Conservation (phyloP, 2,329 filamentous ascomycete species). For the Phialophora verrucosa region DNA sequence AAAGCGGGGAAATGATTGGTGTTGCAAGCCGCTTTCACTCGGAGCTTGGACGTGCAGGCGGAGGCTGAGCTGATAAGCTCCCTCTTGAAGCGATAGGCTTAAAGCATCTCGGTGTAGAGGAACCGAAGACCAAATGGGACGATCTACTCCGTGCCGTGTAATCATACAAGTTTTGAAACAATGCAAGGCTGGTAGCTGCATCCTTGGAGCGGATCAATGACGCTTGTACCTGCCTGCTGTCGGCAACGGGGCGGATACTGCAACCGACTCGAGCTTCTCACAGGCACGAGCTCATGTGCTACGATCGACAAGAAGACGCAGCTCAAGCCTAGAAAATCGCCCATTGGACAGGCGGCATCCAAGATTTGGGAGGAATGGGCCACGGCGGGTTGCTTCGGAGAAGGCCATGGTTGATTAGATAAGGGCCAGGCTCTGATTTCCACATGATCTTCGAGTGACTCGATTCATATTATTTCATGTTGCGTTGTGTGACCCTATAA, state of each 20-base stretch:
- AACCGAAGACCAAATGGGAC: not conserved
- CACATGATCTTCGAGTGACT: constrained; percentile 1
- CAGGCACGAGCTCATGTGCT: constrained; percentile 7
- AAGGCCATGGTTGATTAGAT: constrained; percentile 2
- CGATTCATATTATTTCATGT: not conserved
- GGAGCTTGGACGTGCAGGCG: not conserved
- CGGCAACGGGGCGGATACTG: not conserved
- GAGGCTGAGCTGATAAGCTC: constrained; percentile 15
- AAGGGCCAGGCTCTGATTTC: not conserved
- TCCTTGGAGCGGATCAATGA: not conserved
- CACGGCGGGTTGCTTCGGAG: constrained; percentile 21
- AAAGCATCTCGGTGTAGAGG: constrained; percentile 4
- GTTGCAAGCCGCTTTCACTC: not conserved
- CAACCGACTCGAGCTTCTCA: constrained; percentile 7
- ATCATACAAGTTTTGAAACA: not conserved
- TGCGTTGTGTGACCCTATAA: not conserved
- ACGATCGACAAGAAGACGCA: constrained; percentile 9
- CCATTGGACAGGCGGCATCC: constrained; percentile 7
- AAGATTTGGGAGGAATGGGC: not conserved
- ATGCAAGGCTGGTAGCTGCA: constrained; percentile 2
- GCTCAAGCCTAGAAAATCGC: constrained; percentile 9
- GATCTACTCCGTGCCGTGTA: not conserved
- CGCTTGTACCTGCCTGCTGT: not conserved
- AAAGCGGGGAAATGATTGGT: constrained; percentile 21
- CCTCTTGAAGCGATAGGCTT: constrained; percentile 1